Evolutionary conservation across 2,329 filamentous ascomycete genomes (phyloP).

Genomic region (Fonsecaea multimorphosa): DNA sequence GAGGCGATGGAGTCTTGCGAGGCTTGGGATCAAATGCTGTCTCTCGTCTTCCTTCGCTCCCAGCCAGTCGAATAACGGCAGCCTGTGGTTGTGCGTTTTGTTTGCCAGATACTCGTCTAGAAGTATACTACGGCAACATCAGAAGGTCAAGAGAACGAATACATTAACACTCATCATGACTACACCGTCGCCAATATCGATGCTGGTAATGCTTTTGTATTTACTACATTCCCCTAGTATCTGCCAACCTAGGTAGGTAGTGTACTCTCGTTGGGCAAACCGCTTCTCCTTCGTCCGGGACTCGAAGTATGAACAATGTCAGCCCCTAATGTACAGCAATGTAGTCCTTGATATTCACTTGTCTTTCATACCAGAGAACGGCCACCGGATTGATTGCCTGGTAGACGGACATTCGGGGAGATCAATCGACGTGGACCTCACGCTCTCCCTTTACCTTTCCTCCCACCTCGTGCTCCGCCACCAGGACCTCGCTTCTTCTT

Average conservation of each 20-base stretch:
- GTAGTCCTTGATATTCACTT: neutral
- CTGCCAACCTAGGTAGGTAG: too few relatives aligned
- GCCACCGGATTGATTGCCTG: neutral
- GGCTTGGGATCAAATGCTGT: neutral
- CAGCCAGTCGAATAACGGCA: neutral
- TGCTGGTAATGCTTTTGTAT: neutral
- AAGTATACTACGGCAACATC: neutral
- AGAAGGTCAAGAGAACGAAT: neutral
- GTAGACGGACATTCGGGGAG: neutral
- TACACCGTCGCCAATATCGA: neutral
- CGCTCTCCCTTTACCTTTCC: constrained; percentile 31
- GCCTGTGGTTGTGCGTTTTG: neutral
- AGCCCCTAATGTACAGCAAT: neutral
- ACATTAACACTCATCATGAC: neutral
- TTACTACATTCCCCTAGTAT: neutral
- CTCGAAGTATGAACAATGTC: neutral
- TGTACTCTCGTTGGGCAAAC: neutral
- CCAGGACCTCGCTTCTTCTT: constrained; percentile 32
- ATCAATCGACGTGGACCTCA: neutral
- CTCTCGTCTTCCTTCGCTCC: neutral
- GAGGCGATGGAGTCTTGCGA: neutral
- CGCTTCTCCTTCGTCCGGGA: neutral
- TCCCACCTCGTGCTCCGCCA: constrained; percentile 23
- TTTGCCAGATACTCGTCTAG: neutral
- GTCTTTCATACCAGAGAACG: neutral